phyloP scores from a whole-genome alignment of 2,329 filamentous ascomycete genomes.

The Triangularia verruculosa region DNA sequence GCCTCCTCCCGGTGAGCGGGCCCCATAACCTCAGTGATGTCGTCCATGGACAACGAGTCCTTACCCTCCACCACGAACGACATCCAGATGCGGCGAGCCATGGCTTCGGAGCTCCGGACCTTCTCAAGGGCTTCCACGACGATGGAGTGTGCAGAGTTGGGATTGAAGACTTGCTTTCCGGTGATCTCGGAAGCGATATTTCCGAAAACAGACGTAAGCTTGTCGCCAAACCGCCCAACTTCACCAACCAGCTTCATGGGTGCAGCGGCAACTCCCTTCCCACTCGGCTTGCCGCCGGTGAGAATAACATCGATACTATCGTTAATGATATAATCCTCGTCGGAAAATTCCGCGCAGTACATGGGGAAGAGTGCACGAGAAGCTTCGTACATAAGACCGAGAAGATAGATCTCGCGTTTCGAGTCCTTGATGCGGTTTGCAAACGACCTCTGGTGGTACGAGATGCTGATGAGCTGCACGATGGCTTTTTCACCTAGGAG shows the following conservation, averaged over 20 bases:
- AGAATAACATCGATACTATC: conserved; percentile 73
- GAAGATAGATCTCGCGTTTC: conserved; percentile 78
- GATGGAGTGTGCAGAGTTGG: conserved; percentile 83
- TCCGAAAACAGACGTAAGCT: conserved; percentile 88
- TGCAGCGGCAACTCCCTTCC: conserved; percentile 60
- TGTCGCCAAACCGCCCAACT: conserved; percentile 81
- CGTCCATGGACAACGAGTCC: conserved; percentile 74
- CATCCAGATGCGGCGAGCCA: conserved; percentile 96
- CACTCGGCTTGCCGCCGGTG: conserved; percentile 47
- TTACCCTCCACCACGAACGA: conserved; percentile 91
- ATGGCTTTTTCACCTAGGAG: conserved; percentile 75
- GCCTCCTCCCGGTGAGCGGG: conserved; percentile 70
- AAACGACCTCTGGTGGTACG: conserved; percentile 82
- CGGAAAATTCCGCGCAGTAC: conserved; percentile 84
- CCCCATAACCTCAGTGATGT: conserved; percentile 85
- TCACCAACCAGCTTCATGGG: conserved; percentile 77
- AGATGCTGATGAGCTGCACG: conserved; percentile 79
- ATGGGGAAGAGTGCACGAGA: conserved; percentile 86
- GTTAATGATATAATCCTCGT: conserved; percentile 90
- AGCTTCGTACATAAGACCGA: conserved; percentile 85
- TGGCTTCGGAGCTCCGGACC: conserved; percentile 77
- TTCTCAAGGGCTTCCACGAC: conserved; percentile 88
- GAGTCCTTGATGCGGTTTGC: conserved; percentile 81
- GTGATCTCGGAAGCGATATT: conserved; percentile 94
- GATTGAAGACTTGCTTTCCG: conserved; percentile 92